A percentile compares a stretch with the other conserved stretches of the same genome.
These are phyloP conservation scores for Blastobotrys aristatus DNA, from an alignment of 1,139 yeast species.

Conservation along the genomic window DNA sequence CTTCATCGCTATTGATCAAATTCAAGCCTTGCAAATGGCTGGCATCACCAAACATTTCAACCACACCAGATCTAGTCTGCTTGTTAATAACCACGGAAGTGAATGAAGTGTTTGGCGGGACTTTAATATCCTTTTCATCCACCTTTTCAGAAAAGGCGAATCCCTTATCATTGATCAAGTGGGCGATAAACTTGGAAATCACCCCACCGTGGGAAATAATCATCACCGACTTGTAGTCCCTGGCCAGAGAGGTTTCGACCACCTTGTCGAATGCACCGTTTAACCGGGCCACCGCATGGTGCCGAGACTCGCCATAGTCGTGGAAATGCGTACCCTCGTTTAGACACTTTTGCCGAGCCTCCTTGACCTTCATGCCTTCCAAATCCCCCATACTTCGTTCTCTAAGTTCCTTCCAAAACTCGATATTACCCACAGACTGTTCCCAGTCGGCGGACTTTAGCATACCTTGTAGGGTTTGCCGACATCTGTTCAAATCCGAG, in stretches of 20 bases:
- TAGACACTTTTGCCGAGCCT: constrained; percentile 56
- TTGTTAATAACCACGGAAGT: constrained; percentile 48
- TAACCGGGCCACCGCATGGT: constrained; percentile 48
- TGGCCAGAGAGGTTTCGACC: constrained; percentile 37
- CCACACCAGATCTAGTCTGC: constrained; percentile 17
- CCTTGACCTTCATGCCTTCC: constrained; percentile 67
- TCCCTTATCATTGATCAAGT: constrained; percentile 39
- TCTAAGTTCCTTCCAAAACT: constrained; percentile 45
- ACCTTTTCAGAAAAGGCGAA: constrained; percentile 40
- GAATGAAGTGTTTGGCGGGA: constrained; percentile 70
- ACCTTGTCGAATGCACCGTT: constrained; percentile 45
- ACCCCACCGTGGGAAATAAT: constrained; percentile 87
- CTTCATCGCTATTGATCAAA: background rate
- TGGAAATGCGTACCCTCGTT: constrained; percentile 43
- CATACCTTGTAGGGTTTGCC: constrained; percentile 22
- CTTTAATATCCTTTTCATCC: constrained; percentile 44
- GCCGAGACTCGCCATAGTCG: constrained; percentile 53
- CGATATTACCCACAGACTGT: constrained; percentile 2
- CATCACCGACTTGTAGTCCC: constrained; percentile 46
- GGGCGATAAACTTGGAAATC: constrained; percentile 52
- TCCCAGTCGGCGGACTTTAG: background rate
- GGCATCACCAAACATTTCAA: constrained; percentile 26
- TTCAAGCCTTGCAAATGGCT: constrained; percentile 18
- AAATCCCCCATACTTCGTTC: constrained; percentile 78
- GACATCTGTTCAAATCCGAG: constrained; percentile 33